A percentile compares a stretch with the other conserved stretches of the same genome.
Evolutionary conservation across 257 asterid genomes (phyloP).

Genomic region (Ehretia macrophylla): DNA sequence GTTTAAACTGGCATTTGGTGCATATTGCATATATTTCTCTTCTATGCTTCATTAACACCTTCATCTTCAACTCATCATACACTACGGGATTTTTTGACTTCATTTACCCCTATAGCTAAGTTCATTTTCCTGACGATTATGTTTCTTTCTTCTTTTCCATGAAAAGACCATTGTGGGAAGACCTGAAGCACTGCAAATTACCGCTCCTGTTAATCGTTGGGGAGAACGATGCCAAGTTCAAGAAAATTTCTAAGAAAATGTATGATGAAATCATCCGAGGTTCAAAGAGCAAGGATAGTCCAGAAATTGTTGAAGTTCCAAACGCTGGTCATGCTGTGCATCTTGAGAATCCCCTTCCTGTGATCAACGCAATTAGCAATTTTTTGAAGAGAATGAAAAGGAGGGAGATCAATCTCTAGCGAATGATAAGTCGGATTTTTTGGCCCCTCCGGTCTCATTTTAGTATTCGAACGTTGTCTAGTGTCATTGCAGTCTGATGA

Average conservation of each 20-base stretch:
- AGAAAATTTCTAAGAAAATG: slow-evolving; percentile 62
- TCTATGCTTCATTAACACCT: background rate
- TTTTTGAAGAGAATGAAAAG: slow-evolving; percentile 36
- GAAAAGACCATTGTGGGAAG: slow-evolving; percentile 79
- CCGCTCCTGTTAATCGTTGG: slow-evolving; percentile 77
- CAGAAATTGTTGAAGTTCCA: slow-evolving; percentile 55
- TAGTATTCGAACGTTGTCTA: too few species aligned
- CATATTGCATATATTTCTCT: too few species aligned
- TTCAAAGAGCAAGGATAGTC: slow-evolving; percentile 9
- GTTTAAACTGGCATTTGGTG: too few species aligned
- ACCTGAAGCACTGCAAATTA: slow-evolving; percentile 60
- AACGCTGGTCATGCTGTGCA: slow-evolving; percentile 88
- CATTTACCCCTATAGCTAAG: too few species aligned
- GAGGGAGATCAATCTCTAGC: slow-evolving; percentile 8
- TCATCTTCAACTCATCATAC: too few species aligned
- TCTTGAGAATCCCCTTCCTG: slow-evolving; percentile 84
- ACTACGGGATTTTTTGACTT: too few species aligned
- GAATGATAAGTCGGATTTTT: background rate
- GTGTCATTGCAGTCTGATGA: too few species aligned
- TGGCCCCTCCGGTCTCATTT: too few species aligned
- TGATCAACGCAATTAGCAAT: slow-evolving; percentile 55
- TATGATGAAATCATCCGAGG: slow-evolving; percentile 25
- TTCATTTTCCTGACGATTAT: too few species aligned
- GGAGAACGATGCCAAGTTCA: slow-evolving; percentile 74
- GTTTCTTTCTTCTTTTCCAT: slow-evolving; percentile 4